Percentiles rank a stretch among this genome's conserved stretches.
Conservation (phyloP, 768 basidiomycete genomes). For the Pholiota conissans region DNA sequence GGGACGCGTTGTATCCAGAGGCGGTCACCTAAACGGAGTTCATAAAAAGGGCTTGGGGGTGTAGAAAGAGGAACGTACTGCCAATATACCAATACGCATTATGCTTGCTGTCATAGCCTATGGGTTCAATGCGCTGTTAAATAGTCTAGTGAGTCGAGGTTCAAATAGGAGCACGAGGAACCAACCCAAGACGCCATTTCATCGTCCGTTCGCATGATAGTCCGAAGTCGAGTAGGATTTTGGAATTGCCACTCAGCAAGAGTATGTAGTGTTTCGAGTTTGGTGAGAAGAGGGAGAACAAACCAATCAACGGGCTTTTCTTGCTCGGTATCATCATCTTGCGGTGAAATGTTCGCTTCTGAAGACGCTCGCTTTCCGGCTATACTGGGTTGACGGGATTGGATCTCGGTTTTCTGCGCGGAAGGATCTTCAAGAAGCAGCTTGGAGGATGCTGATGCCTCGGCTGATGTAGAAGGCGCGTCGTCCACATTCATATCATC, state of each 20-base stretch:
- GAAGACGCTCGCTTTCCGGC: conserved; percentile 12
- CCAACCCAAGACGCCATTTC: conserved; percentile 79
- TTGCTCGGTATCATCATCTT: conserved; percentile 22
- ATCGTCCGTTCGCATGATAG: conserved; percentile 77
- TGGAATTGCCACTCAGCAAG: conserved; percentile 89
- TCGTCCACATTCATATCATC: conserved; percentile 1
- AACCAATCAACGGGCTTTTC: conserved; percentile 62
- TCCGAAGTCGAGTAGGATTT: conserved; percentile 66
- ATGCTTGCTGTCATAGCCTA: conserved; percentile 76
- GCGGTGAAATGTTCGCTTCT: background rate
- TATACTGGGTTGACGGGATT: conserved; percentile 16
- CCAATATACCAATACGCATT: conserved; percentile 90
- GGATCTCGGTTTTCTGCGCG: background rate
- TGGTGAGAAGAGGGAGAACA: conserved; percentile 65
- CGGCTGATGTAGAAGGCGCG: background rate
- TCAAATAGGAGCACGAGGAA: background rate
- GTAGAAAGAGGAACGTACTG: conserved; percentile 43
- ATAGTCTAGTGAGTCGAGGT: conserved; percentile 4
- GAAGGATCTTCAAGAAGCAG: background rate
- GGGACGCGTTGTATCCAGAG: conserved; percentile 83
- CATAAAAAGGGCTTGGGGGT: too few relatives aligned
- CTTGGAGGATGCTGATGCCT: background rate
- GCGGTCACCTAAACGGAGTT: conserved; percentile 80
- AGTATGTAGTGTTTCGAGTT: conserved; percentile 73
- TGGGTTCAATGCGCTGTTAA: conserved; percentile 75